Evolutionary conservation across 179 eudicot species (phyloP), one percentile per base, ranked within the genome.

Genomic region (Corrigiola litoralis): DNA sequence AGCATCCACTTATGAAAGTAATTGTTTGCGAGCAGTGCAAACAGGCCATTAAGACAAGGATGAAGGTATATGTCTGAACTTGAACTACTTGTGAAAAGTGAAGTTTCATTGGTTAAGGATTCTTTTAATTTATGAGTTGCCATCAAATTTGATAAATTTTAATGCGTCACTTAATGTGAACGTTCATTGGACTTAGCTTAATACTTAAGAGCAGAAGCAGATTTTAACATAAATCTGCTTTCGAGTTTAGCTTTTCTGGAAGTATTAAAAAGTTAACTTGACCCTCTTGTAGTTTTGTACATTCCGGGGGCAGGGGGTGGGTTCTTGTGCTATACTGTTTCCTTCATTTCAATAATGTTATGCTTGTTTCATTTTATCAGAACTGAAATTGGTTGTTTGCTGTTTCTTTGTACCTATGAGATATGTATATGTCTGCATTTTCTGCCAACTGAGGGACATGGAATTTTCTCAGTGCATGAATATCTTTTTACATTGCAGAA

Each of bases 1-100:
- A 74, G 23, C 96, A 90, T 80, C 96, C 95, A 36, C 74, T 85
- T 73, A 14, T 90, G 36, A 79, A 78, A 71, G 96, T 90, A 33
- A 71, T 87, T 67, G 80, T 84, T 58, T 90, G 96, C 51, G 51
- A 74, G 74, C 78, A 66, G 42, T 90, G 96, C 85, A 85, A 80
- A 79, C 66, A 62, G 60, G 59, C 41, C 23, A 50, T 85, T 56
- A 83, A 90, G 77, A 67, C 58, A 25, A 90, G 36, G 65, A 61
- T 61, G 33, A 52, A 34, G 73, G 73, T 70, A 53, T 31, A 47
- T n/a, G 24, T 42, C 57, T 51, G n/a, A 32, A 41, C 37, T 41
- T 50, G 47, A 29, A 17, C 16, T 61, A 49, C 24, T 2, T 5
- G 4, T 40, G 41, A 28, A 55, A 46, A 45, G 34, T 31, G 7